Base-by-base conservation (phyloP, 768 basidiomycete species). In the Leccinum pellstonianum region DNA sequence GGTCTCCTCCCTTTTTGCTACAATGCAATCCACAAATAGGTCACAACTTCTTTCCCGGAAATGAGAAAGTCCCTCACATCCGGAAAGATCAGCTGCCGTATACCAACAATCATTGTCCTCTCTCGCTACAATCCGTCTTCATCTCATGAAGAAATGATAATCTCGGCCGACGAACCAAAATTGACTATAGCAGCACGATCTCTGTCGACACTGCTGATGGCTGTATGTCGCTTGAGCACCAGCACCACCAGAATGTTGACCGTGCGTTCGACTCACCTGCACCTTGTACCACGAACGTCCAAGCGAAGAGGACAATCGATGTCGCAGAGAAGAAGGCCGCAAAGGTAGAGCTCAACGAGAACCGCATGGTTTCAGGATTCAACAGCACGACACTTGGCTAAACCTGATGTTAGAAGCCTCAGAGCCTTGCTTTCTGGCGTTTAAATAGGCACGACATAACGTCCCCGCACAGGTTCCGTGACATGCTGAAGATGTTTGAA, bases 191-290 rank as follows among this genome's bases (percentile, higher is more conserved):
- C 33, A 35, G 33, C 33, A 35, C 33, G 33, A 35, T 35, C 33
- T 35, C 12, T 35, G 33, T 35, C 5, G 33, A 35, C 33, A 35
- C 33, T 33, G 11, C 31, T 35, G 33, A 35, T 35, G 33, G 33
- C 33, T 35, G 12, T 35, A 14, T 14, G 33, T 35, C 12, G 33
- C 33, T 35, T 35, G 12, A 35, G 33, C 33, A 31, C 10, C 31
- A 31, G 31, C 31, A 35, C 33, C 33, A 35, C 33, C 33, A 35
- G 12, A 5, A 35, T 2, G 33, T 35, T 35, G 33, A 35, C 33
- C 33, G 33, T 35, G 5, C 5, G 33, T 35, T 2, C 12, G 19
- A 56, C 63, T 62, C n/a, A 68, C 66, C 53, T 5, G 53, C 63
- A 31, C 63, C 50, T 31, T 47, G 66, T 3, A 6, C 66, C 48